These are phyloP conservation scores for Boletus rufocinnamomeus DNA, from an alignment of 768 basidiomycete species.

Conservation along the genomic window DNA sequence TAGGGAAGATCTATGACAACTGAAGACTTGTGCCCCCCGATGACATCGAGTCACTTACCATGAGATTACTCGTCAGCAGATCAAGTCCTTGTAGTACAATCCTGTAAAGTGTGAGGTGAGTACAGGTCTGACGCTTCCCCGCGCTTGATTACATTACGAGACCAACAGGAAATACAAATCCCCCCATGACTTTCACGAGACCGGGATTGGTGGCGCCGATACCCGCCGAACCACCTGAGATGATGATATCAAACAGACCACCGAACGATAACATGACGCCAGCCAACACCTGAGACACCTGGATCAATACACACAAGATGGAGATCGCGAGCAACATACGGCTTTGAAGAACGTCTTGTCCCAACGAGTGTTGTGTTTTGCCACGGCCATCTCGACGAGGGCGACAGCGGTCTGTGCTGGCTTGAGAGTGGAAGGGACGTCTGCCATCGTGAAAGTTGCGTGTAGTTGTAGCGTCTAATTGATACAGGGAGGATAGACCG, in stretches of 20 bases:
- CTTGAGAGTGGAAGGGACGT: slow-evolving; percentile 50
- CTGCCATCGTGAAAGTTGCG: slow-evolving; percentile 17
- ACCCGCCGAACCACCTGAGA: slow-evolving; percentile 58
- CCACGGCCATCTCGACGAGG: slow-evolving; percentile 57
- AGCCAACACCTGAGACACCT: slow-evolving; percentile 54
- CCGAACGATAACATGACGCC: slow-evolving; percentile 78
- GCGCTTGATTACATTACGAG: slow-evolving; percentile 62
- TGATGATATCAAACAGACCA: slow-evolving; percentile 59
- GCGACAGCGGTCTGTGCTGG: slow-evolving; percentile 58
- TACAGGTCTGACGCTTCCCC: neutral
- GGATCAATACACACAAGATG: neutral
- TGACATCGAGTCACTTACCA: slow-evolving; percentile 44
- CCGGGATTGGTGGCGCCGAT: slow-evolving; percentile 60
- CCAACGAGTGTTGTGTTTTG: slow-evolving; percentile 64
- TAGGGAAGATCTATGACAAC: slow-evolving; percentile 59
- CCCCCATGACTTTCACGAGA: slow-evolving; percentile 63
- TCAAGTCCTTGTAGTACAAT: slow-evolving; percentile 72
- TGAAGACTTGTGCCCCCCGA: neutral
- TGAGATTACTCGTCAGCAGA: slow-evolving; percentile 74
- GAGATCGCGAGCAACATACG: slow-evolving; percentile 40
- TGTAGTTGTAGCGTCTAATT: neutral
- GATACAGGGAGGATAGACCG: slow-evolving; percentile 4
- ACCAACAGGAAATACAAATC: slow-evolving; percentile 74
- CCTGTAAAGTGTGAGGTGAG: slow-evolving; percentile 40
- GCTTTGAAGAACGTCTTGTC: slow-evolving; percentile 68